Evolutionary conservation across 2,329 filamentous ascomycete genomes (phyloP).

Genomic region (Salinomyces thailandicus): DNA sequence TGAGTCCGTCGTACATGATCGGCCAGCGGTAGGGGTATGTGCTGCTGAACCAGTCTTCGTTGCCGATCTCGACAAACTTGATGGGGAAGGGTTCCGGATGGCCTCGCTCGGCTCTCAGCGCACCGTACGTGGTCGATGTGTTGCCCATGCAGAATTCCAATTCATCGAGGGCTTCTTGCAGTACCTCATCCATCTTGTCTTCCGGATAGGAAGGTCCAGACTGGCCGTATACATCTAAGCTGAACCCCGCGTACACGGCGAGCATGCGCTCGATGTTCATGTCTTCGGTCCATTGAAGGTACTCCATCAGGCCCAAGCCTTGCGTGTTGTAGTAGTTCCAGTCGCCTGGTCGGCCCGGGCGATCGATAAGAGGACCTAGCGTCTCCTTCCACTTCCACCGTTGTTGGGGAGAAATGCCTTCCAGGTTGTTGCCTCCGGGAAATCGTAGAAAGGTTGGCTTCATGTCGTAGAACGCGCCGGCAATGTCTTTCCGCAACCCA

Average conservation of each 20-base stretch:
- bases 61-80: slow-evolving; percentile 4
- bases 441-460: slow-evolving; percentile 3
- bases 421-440: slow-evolving; percentile 7
- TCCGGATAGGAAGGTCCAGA: background rate
- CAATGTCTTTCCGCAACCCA: slow-evolving; percentile 4
- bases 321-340: slow-evolving; percentile 6
- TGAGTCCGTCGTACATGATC: slow-evolving; percentile 2
- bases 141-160: slow-evolving; percentile 4
- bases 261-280: slow-evolving; percentile 5
- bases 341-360: slow-evolving; percentile 4
- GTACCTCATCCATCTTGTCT: slow-evolving; percentile 1
- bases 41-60: slow-evolving; percentile 4
- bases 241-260: slow-evolving; percentile 6
- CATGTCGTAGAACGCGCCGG: slow-evolving; percentile 1
- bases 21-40: background rate
- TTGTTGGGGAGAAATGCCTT: slow-evolving; percentile 2
- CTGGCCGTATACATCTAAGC: slow-evolving; percentile 2
- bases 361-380: slow-evolving; percentile 3
- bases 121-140: slow-evolving; percentile 1
- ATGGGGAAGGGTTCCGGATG: slow-evolving; percentile 4
- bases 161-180: slow-evolving; percentile 6
- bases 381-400: slow-evolving; percentile 7
- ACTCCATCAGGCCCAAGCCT: slow-evolving; percentile 4
- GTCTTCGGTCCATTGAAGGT: slow-evolving; percentile 4
- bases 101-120: slow-evolving; percentile 1